Base-by-base conservation (phyloP, 1,284 basidiomycete genomes). In the Sanghuangporus baumii region DNA sequence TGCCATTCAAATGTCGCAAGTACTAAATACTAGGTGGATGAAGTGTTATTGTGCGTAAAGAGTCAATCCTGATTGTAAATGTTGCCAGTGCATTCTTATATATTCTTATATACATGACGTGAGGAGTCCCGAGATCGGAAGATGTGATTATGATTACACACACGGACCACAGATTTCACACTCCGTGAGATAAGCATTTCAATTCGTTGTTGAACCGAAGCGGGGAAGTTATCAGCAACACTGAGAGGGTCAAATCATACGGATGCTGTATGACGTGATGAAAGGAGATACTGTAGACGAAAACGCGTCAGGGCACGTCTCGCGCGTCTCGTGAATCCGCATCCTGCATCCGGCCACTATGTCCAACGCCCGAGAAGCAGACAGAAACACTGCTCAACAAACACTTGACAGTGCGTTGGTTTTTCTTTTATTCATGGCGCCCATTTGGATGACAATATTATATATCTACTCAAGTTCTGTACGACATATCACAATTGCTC, bases 401-500 rank as follows among this genome's bases (percentile, higher is more conserved):
- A 91, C 89, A 1, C 78, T 92, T 12, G 89, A 92, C 70, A 89
- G 90, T 91, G 72, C 70, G 88, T 79, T n/a, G 12, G 14, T 1
- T 41, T 46, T 36, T 57, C 11, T n/a, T 38, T 12, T 18, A 47
- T 31, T n/a, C 23, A 55, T 14, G 23, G 9, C 9, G 8, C 23
- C 7, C 14, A 18, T 18, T 63, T 38, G n/a, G 8, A 37, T 18
- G 55, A 66, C 59, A 47, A 12, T 62, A 37, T 56, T 58, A 59
- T 52, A 34, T 16, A 9, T 41, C 37, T 37, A n/a, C 11, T 14
- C 40, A 18, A 94, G 92, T 88, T 65, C 78, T 94, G 37, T 82
- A 86, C 69, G 90, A 93, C 64, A 89, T 94, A 64, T 91, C 92
- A 14, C 89, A 92, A 72, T 74, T 94, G 50, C 74, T 94, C 63